phyloP scores from a whole-genome alignment of 2,329 filamentous ascomycete species.

The Dactylellina parvicollis region DNA sequence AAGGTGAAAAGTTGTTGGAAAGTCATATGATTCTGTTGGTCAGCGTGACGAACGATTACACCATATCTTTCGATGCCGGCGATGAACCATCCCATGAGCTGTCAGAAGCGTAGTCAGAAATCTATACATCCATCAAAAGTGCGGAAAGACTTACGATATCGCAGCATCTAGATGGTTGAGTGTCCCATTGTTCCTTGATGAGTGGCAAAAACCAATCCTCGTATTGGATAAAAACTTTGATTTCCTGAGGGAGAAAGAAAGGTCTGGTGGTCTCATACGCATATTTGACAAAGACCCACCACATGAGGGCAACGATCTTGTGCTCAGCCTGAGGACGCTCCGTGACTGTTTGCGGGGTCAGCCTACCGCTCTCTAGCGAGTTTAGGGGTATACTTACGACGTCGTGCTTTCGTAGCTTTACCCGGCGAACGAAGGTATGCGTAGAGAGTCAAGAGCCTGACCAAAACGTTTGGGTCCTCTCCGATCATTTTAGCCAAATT shows the following conservation, averaged over 20 bases:
- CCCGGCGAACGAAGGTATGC: conserved; percentile 29
- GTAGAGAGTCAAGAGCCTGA: conserved; percentile 26
- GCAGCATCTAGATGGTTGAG: conserved; percentile 9
- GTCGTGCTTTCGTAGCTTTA: neutral
- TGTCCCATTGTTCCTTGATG: conserved; percentile 36
- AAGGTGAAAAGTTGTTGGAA: conserved; percentile 11
- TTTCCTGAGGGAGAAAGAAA: conserved; percentile 4
- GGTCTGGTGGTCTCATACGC: conserved; percentile 22
- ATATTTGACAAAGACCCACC: conserved; percentile 51
- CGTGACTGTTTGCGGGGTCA: conserved; percentile 5
- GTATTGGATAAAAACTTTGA: conserved; percentile 19
- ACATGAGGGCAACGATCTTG: conserved; percentile 32
- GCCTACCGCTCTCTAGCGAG: neutral
- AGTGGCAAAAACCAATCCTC: conserved; percentile 41
- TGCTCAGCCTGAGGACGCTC: neutral
- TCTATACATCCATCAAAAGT: no score
- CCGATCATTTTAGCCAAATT: conserved; percentile 27
- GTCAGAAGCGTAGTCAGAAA: no score
- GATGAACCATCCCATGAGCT: conserved; percentile 48
- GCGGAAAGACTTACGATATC: conserved; percentile 30
- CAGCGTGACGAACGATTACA: conserved; percentile 21
- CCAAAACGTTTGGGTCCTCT: conserved; percentile 34
- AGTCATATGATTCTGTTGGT: conserved; percentile 8
- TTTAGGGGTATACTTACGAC: neutral
- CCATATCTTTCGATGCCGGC: conserved; percentile 34